phyloP scores from a whole-genome alignment of 1,284 basidiomycete species.

The Ceratobasidium sp. region DNA sequence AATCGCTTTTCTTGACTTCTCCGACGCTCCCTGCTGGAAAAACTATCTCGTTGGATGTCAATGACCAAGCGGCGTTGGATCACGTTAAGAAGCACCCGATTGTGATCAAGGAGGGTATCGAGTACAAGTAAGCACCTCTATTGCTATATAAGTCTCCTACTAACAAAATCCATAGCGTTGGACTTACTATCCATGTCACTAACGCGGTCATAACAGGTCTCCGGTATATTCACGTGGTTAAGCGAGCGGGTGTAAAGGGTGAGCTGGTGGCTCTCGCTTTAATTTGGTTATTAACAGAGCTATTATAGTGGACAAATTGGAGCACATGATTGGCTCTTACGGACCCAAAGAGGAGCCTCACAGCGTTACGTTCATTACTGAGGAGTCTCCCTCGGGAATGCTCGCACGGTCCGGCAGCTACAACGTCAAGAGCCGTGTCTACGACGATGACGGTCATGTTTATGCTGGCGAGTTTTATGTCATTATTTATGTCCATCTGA shows the following conservation, averaged over 20 bases:
- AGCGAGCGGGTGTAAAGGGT: conserved; percentile 77
- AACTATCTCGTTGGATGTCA: conserved; percentile 67
- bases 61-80: conserved; percentile 59
- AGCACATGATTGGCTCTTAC: conserved; percentile 92
- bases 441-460: conserved; percentile 82
- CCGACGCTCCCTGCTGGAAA: conserved; percentile 71
- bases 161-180: conserved; percentile 63
- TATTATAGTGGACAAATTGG: conserved; percentile 80
- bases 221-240: conserved; percentile 86
- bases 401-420: conserved; percentile 82
- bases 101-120: conserved; percentile 83
- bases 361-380: conserved; percentile 76
- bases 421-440: conserved; percentile 77
- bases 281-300: conserved; percentile 41
- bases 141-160: not conserved
- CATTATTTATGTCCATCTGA: not conserved
- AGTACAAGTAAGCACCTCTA: conserved; percentile 69
- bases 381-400: conserved; percentile 84
- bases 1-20: conserved; percentile 76
- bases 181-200: conserved; percentile 83
- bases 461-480: conserved; percentile 69
- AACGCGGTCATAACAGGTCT: conserved; percentile 87
- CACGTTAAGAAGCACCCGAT: conserved; percentile 76
- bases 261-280: conserved; percentile 21
- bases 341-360: conserved; percentile 73